Evolutionary conservation across 2,329 filamentous ascomycete species (phyloP).

Genomic region (Calycina herbarum): DNA sequence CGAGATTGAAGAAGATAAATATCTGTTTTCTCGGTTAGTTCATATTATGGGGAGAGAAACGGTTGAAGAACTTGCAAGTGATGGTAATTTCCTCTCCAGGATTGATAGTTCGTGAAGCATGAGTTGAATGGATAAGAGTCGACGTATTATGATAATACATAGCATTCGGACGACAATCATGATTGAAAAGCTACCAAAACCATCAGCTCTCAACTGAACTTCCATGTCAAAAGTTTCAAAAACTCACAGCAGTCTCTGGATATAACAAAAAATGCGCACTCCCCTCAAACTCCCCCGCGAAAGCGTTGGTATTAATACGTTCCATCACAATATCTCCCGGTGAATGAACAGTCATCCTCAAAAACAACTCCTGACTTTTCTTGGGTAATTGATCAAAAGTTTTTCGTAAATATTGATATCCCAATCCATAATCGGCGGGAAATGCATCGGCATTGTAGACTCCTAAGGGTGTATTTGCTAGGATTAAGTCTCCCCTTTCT

Average conservation of each 20-base stretch:
- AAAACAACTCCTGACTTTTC: slow-evolving; percentile 23
- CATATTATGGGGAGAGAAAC: background rate
- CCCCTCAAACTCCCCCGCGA: slow-evolving; percentile 32
- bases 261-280: slow-evolving; percentile 31
- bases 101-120: slow-evolving; percentile 41
- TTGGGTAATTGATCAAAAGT: slow-evolving; percentile 31
- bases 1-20: slow-evolving; percentile 38
- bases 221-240: background rate
- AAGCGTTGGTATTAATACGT: slow-evolving; percentile 35
- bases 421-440: slow-evolving; percentile 23
- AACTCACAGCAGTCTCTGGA: slow-evolving; percentile 34
- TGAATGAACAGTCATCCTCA: slow-evolving; percentile 25
- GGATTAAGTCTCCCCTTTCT: slow-evolving; percentile 31
- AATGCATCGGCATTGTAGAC: slow-evolving; percentile 33
- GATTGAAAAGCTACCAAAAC: slow-evolving; percentile 41
- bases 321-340: slow-evolving; percentile 33
- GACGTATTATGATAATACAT: slow-evolving; percentile 41
- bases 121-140: slow-evolving; percentile 41
- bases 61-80: slow-evolving; percentile 35
- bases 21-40: slow-evolving; percentile 20
- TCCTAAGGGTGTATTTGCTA: slow-evolving; percentile 30
- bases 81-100: slow-evolving; percentile 45
- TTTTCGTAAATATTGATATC: slow-evolving; percentile 29
- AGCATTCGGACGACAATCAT: slow-evolving; percentile 44
- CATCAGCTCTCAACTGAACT: slow-evolving; percentile 12